Base-by-base conservation (phyloP, 202 grass and related monocot genomes). In the Cymbopogon flexuosus region DNA sequence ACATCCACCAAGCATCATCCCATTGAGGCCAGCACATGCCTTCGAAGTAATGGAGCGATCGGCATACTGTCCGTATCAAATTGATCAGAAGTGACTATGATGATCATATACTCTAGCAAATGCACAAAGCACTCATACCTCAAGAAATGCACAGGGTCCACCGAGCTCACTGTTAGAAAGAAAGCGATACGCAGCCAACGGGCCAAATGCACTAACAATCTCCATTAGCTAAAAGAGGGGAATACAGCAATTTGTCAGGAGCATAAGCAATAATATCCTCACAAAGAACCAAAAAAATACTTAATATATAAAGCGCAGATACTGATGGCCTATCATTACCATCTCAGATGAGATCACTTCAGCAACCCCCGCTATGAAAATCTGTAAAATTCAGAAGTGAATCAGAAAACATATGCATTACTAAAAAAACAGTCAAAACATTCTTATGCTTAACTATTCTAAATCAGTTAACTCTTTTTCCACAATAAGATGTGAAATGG, bases 1-100 rank as follows among this genome's bases (percentile, higher is more conserved):
- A 56, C 74, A 70, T 80, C 92, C 87, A 73, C 92, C 96, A 72
- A 99, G 84, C 79, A 78, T 91, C 92, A 99, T 99, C 42, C 96
- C 96, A 45, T 88, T 99, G 54, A 99, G 80, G 79, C 96, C 92
- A 88, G 92, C 88, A 84, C 96, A 99, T 57, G 96, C 96, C 81
- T 91, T 96, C 35, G 78, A 77, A 87, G 92, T 93, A 49, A 91
- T 69, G 23, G 90, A 89, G 80, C 80, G 88, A 90, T 99, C 96
- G 10, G 65, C 69, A 66, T 91, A 98, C 95, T 98, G 85, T 51
- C 57, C 82, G 33, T 40, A 83, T 76, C 72, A 66, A 83, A 82
- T 83, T 68, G 30, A 56, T 76, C 35, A 70, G 21, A 65, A 78
- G 43, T 72, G 33, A 82, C 57, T 59, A 79, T 52, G 31, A 31